Evolutionary conservation across 2,329 filamentous ascomycete species (phyloP).

Genomic region (Exserohilum turcica): DNA sequence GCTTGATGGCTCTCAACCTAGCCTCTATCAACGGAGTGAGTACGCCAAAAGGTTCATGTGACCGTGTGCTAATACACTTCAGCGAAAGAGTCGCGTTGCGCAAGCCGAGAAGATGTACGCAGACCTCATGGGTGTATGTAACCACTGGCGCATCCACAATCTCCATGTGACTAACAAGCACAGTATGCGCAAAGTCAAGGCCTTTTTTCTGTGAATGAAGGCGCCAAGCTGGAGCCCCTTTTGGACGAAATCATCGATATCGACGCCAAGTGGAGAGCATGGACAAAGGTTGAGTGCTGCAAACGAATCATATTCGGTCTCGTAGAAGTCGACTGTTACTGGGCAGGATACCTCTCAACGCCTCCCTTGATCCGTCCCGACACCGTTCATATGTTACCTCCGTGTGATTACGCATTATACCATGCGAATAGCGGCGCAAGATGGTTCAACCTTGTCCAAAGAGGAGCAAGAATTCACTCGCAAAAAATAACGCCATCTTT

Average conservation of each 20-base stretch:
- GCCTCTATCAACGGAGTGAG: conserved; percentile 56
- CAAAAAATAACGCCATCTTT: conserved; percentile 43
- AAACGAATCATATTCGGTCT: conserved; percentile 57
- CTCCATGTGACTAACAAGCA: conserved; percentile 12
- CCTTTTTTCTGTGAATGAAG: conserved; percentile 56
- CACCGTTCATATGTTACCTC: conserved; percentile 53
- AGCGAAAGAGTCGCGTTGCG: conserved; percentile 51
- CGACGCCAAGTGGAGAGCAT: conserved; percentile 58
- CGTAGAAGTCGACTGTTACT: conserved; percentile 55
- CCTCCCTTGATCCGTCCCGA: conserved; percentile 55
- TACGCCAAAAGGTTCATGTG: not conserved
- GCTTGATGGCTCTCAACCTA: conserved; percentile 55
- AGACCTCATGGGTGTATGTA: conserved; percentile 53
- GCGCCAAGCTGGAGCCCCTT: conserved; percentile 42
- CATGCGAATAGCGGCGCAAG: conserved; percentile 46
- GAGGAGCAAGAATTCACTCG: conserved; percentile 37
- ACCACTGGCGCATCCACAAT: not conserved
- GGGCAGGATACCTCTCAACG: conserved; percentile 55
- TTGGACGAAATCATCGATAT: conserved; percentile 53
- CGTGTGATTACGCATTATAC: conserved; percentile 54
- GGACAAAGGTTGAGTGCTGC: conserved; percentile 58
- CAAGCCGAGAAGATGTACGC: conserved; percentile 59
- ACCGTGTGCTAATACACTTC: conserved; percentile 11
- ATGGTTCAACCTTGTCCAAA: conserved; percentile 41
- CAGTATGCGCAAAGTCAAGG: conserved; percentile 57